phyloP scores from a whole-genome alignment of 2,329 filamentous ascomycete genomes.

The Scedosporium boydii region DNA sequence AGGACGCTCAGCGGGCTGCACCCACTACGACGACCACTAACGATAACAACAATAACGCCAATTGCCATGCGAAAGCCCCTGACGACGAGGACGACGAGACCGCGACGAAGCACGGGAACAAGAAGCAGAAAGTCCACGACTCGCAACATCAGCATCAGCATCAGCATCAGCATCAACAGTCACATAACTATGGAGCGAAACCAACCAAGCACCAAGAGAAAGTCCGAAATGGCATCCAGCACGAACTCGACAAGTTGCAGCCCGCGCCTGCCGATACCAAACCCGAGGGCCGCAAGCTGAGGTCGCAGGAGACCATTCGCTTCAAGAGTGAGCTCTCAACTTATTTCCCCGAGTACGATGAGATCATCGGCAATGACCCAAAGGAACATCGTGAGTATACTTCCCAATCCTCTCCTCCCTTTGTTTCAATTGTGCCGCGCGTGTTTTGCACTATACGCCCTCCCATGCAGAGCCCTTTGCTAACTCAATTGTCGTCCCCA shows the following conservation, averaged over 20 bases:
- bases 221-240: conserved; percentile 50
- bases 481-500: conserved; percentile 23
- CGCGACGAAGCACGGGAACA: conserved; percentile 8
- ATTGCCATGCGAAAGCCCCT: conserved; percentile 6
- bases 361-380: conserved; percentile 78
- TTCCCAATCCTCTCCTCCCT: neutral
- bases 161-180: conserved; percentile 13
- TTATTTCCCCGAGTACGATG: conserved; percentile 92
- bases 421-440: neutral
- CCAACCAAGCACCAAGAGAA: conserved; percentile 46
- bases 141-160: conserved; percentile 13
- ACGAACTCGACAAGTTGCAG: conserved; percentile 50
- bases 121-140: conserved; percentile 5
- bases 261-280: conserved; percentile 33
- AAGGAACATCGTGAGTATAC: conserved; percentile 63
- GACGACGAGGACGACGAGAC: conserved; percentile 6
- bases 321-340: conserved; percentile 85
- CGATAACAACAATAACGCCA: conserved; percentile 8
- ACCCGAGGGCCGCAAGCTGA: conserved; percentile 65
- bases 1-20: conserved; percentile 8
- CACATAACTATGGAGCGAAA: conserved; percentile 17
- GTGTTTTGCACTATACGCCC: neutral
- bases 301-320: conserved; percentile 75
- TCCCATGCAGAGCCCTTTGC: conserved; percentile 8
- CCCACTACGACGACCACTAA: conserved; percentile 2